Conservation (phyloP, 768 basidiomycete genomes). For the Piloderma croceum region DNA sequence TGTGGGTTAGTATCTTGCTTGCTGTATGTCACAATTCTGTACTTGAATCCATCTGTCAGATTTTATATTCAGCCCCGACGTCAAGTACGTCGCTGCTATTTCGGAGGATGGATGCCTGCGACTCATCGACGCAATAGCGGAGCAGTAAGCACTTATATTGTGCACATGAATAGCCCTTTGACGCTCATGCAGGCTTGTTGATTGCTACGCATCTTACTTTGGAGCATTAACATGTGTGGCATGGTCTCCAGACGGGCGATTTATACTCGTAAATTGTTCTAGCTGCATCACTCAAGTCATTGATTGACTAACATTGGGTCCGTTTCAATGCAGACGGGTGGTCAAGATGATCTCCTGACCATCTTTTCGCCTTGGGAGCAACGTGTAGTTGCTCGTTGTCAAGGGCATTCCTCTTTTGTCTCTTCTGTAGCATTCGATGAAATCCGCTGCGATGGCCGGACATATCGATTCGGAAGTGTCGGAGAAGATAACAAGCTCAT, state of each 20-base stretch:
- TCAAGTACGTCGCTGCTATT: constrained; percentile 82
- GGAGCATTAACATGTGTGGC: constrained; percentile 84
- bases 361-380: constrained; percentile 95
- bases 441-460: constrained; percentile 79
- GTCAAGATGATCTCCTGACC: constrained; percentile 93
- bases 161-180: no score
- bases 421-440: constrained; percentile 87
- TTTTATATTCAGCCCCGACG: constrained; percentile 91
- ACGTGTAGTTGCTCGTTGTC: constrained; percentile 90
- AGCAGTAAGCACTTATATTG: constrained; percentile 61
- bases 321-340: constrained; percentile 62
- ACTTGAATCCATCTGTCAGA: constrained; percentile 39
- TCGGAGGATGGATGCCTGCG: constrained; percentile 90
- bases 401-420: constrained; percentile 95
- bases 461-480: constrained; percentile 92
- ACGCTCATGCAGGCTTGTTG: constrained; percentile 72
- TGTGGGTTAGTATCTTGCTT: constrained; percentile 46
- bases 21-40: constrained; percentile 4
- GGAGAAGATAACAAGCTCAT: constrained; percentile 96
- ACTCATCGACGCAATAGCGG: constrained; percentile 82
- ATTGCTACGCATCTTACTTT: constrained; percentile 94
- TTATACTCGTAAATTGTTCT: constrained; percentile 58
- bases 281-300: constrained; percentile 3
- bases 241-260: constrained; percentile 95
- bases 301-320: constrained; percentile 4